Percentiles rank a stretch among this genome's conserved stretches.
Conservation (phyloP, 345 rosid species). For the Corchorus olitorius region DNA sequence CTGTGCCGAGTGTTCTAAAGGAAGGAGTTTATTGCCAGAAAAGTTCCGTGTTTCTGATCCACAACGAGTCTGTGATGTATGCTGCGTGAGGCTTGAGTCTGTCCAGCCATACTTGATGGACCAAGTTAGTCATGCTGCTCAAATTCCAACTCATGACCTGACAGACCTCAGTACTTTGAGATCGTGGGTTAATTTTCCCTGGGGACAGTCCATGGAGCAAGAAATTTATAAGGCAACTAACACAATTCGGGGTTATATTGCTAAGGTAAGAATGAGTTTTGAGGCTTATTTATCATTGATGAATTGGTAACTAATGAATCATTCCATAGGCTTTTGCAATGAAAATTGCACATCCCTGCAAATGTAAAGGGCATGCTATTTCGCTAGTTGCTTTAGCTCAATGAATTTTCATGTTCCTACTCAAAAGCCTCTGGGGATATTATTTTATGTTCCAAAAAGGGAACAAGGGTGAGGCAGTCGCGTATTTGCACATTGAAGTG, state of each 20-base stretch:
- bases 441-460: too few relatives aligned
- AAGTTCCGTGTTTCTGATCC: constrained; percentile 74
- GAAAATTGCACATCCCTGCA: background rate
- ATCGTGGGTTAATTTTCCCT: constrained; percentile 97
- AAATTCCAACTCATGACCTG: constrained; percentile 78
- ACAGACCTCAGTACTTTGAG: constrained; percentile 96
- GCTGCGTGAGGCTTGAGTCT: constrained; percentile 80
- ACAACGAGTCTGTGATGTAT: constrained; percentile 90
- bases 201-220: constrained; percentile 92
- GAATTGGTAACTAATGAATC: background rate
- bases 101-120: constrained; percentile 90
- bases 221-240: constrained; percentile 96
- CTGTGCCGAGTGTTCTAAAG: constrained; percentile 83
- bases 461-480: background rate
- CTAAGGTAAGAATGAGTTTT: constrained; percentile 48
- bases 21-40: constrained; percentile 83
- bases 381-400: background rate
- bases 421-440: background rate
- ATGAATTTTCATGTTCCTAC: background rate
- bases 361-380: background rate
- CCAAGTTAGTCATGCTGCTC: constrained; percentile 93
- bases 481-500: background rate
- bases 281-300: constrained; percentile 4
- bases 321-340: background rate
- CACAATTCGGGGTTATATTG: constrained; percentile 61